Evolutionary conservation across 768 basidiomycete species (phyloP).

Genomic region (Stropharia rugosoannulata): DNA sequence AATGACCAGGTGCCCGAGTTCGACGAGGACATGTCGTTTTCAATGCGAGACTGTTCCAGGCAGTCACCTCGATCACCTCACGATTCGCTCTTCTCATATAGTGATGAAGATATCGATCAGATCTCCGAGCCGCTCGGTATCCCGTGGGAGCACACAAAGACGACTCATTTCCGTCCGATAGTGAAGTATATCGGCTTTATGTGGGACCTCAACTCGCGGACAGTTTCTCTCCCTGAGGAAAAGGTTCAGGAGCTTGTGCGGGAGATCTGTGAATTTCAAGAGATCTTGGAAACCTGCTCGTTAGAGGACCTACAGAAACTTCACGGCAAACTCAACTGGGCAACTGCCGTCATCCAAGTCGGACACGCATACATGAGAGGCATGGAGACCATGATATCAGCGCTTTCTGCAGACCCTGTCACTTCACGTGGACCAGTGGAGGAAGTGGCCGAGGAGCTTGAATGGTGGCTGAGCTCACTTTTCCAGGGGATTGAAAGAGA

Average conservation of each 20-base stretch:
- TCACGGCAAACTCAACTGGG: constrained; percentile 39
- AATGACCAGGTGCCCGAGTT: constrained; percentile 24
- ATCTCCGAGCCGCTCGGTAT: constrained; percentile 24
- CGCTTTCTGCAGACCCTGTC: no score
- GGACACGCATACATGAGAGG: constrained; percentile 37
- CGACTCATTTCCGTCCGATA: constrained; percentile 9
- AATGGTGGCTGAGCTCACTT: no score
- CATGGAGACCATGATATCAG: constrained; percentile 23
- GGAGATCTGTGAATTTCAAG: constrained; percentile 26
- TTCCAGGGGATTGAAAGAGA: no score
- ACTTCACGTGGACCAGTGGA: no score
- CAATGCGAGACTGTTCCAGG: constrained; percentile 24
- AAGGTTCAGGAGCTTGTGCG: constrained; percentile 22
- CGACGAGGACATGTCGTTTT: constrained; percentile 25
- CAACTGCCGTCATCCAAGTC: constrained; percentile 26
- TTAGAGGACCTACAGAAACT: constrained; percentile 34
- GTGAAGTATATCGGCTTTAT: constrained; percentile 22
- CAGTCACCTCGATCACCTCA: not conserved
- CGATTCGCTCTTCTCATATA: constrained; percentile 6
- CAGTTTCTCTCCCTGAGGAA: constrained; percentile 12
- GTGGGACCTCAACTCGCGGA: constrained; percentile 20
- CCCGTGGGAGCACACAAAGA: constrained; percentile 19
- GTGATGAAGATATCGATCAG: constrained; percentile 28
- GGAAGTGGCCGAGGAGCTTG: no score
- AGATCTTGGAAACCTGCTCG: constrained; percentile 17